Conservation (phyloP, 768 basidiomycete species). For the Collybiopsis confluens region DNA sequence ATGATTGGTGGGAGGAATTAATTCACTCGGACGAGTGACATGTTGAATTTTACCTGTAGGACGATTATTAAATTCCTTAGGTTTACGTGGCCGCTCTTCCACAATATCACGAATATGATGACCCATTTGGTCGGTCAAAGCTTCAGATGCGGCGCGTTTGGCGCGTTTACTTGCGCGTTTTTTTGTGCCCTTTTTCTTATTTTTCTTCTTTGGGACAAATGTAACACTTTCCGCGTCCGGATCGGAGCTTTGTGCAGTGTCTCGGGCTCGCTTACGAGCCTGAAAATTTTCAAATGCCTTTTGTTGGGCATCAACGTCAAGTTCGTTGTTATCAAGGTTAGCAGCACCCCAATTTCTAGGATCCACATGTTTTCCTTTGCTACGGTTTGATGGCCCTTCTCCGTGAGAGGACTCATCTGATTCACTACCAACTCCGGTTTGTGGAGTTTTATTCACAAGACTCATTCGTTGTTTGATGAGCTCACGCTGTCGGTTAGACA, state of each 20-base stretch:
- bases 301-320: conserved; percentile 15
- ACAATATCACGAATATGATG: background rate
- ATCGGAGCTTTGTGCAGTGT: too few species aligned
- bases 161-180: background rate
- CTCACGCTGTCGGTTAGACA: background rate
- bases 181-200: background rate
- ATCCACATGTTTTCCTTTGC: conserved; percentile 20
- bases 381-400: conserved; percentile 8
- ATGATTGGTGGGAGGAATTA: background rate
- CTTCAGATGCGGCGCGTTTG: background rate
- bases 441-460: background rate
- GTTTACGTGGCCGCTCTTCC: background rate
- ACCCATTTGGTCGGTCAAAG: conserved; percentile 1
- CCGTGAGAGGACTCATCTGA: background rate
- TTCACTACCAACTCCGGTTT: too few species aligned
- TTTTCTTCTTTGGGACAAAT: background rate
- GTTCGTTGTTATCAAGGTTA: conserved; percentile 11
- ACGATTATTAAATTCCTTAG: background rate
- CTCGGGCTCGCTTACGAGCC: too few species aligned
- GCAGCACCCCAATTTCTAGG: conserved; percentile 21
- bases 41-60: background rate
- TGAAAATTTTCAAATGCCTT: background rate
- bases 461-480: background rate
- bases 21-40: background rate
- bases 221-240: background rate